A percentile compares a stretch with the other conserved stretches of the same genome.
These are phyloP conservation scores for Fusarium equiseti DNA, from an alignment of 2,329 filamentous ascomycete genomes.

Conservation along the genomic window DNA sequence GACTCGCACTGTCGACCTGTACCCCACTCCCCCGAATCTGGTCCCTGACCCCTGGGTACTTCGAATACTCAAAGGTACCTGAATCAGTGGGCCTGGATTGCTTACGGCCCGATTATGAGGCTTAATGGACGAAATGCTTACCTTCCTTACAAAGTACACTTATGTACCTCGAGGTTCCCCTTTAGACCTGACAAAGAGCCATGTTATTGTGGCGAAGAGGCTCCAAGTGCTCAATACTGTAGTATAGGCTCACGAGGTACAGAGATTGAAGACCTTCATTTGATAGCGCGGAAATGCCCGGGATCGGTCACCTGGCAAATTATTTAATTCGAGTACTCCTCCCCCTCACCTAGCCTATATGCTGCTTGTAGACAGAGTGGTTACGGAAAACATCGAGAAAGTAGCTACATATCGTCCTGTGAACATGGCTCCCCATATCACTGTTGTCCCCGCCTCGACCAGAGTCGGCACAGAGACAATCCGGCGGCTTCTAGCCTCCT, in stretches of 20 bases:
- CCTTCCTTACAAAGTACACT: not conserved
- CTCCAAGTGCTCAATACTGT: not conserved
- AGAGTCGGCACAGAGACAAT: conserved; percentile 47
- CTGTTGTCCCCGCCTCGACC: conserved; percentile 51
- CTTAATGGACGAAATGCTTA: too few species aligned
- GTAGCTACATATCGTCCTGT: not conserved
- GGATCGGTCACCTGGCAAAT: not conserved
- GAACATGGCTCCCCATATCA: conserved; percentile 35
- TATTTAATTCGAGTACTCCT: not conserved
- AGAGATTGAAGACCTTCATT: not conserved
- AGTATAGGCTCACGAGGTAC: not conserved
- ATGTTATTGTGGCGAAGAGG: not conserved
- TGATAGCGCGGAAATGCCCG: too few species aligned
- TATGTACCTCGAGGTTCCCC: not conserved
- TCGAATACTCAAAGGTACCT: too few species aligned
- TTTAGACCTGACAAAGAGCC: too few species aligned
- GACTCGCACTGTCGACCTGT: too few species aligned
- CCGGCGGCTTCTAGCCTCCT: conserved; percentile 41
- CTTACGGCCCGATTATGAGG: too few species aligned
- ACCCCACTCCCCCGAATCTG: too few species aligned
- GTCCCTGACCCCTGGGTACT: too few species aligned
- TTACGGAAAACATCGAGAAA: not conserved
- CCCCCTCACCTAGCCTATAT: not conserved
- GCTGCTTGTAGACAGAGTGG: not conserved
- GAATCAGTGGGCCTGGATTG: too few species aligned